A percentile compares a stretch with the other conserved stretches of the same genome.
These are phyloP conservation scores for Ascochyta lentis DNA, from an alignment of 2,329 filamentous ascomycete genomes.

Conservation along the genomic window DNA sequence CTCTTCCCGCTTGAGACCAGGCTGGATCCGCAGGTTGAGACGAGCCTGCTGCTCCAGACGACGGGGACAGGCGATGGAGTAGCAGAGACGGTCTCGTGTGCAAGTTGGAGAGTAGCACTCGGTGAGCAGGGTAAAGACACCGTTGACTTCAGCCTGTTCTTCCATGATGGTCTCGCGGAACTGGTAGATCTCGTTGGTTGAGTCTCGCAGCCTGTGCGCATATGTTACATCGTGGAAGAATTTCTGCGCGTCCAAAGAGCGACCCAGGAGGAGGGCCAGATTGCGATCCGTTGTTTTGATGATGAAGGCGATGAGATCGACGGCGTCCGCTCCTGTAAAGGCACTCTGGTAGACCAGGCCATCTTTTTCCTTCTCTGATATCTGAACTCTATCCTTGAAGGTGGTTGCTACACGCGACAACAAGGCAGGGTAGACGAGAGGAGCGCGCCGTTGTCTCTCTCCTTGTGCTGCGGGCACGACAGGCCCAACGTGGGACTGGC, in stretches of 20 bases:
- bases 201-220: slow-evolving; percentile 92
- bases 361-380: slow-evolving; percentile 93
- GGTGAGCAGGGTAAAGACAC: slow-evolving; percentile 93
- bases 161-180: slow-evolving; percentile 94
- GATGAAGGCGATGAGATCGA: slow-evolving; percentile 94
- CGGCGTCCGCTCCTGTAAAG: slow-evolving; percentile 93
- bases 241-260: slow-evolving; percentile 94
- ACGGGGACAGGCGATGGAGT: slow-evolving; percentile 95
- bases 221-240: slow-evolving; percentile 99
- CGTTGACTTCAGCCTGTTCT: slow-evolving; percentile 84
- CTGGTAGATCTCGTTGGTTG: slow-evolving; percentile 93
- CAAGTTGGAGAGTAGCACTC: slow-evolving; percentile 99
- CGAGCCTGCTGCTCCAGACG: slow-evolving; percentile 93
- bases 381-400: slow-evolving; percentile 85
- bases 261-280: slow-evolving; percentile 84
- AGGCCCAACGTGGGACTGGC: slow-evolving; percentile 51
- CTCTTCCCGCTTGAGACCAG: slow-evolving; percentile 77
- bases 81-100: slow-evolving; percentile 92
- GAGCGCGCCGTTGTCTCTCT: slow-evolving; percentile 66
- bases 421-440: slow-evolving; percentile 91
- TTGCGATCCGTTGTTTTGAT: slow-evolving; percentile 97
- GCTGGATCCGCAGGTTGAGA: slow-evolving; percentile 90
- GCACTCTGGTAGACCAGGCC: slow-evolving; percentile 96
- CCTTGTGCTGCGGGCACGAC: slow-evolving; percentile 54
- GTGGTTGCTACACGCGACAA: slow-evolving; percentile 92